Percentiles rank a stretch among this genome's conserved stretches.
phyloP scores from a whole-genome alignment of 805 yeast species.

The Pichia cabralensis region DNA sequence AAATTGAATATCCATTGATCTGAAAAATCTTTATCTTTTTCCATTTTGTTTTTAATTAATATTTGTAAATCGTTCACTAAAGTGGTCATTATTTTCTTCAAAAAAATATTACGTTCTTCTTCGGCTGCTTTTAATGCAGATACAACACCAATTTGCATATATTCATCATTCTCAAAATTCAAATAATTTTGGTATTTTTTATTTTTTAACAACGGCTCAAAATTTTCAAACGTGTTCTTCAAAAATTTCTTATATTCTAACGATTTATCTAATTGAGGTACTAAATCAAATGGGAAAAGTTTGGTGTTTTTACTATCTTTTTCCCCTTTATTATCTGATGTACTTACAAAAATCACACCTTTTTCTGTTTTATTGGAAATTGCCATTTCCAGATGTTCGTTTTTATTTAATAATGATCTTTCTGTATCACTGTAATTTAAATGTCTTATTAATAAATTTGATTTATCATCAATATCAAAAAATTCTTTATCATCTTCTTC shows the following conservation, averaged over 20 bases:
- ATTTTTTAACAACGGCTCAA: constrained; percentile 40
- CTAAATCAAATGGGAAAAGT: constrained; percentile 29
- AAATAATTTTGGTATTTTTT: constrained; percentile 28
- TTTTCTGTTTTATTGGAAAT: constrained; percentile 34
- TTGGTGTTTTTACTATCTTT: constrained; percentile 28
- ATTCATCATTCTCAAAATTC: constrained; percentile 13
- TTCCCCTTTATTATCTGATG: constrained; percentile 1
- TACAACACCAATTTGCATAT: constrained; percentile 23
- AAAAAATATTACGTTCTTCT: constrained; percentile 29
- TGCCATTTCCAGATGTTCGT: constrained; percentile 32
- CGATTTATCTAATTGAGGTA: constrained; percentile 30
- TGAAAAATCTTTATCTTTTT: constrained; percentile 13
- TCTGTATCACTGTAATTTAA: constrained; percentile 27
- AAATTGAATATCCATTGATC: constrained; percentile 20
- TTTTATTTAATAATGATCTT: constrained; percentile 24
- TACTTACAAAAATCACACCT: constrained; percentile 31
- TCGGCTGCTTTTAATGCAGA: constrained; percentile 26
- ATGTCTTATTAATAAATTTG: constrained; percentile 22
- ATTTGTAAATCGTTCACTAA: constrained; percentile 22
- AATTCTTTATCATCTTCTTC: constrained; percentile 11
- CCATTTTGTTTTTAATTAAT: constrained; percentile 23
- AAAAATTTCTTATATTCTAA: constrained; percentile 37
- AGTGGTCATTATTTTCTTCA: constrained; percentile 18
- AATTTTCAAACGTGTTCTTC: constrained; percentile 39
- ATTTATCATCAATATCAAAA: constrained; percentile 14